These are phyloP conservation scores for Blastobotrys americana DNA, from an alignment of 805 yeast species.

Conservation along the genomic window DNA sequence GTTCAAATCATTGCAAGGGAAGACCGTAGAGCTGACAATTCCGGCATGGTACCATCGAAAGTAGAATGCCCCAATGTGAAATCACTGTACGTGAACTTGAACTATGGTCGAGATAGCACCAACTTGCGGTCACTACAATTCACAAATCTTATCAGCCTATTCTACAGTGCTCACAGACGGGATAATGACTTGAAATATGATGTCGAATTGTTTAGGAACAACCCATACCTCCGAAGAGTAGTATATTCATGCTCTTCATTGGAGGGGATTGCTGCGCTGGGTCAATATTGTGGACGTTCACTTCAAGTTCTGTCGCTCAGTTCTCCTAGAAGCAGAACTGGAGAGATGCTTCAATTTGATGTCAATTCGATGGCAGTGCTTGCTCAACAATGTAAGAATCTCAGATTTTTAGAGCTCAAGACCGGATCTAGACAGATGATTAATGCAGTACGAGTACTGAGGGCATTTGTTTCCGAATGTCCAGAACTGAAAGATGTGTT, in stretches of 20 bases:
- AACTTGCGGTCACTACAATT: conserved; percentile 2
- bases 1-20: conserved; percentile 1
- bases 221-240: conserved; percentile 4
- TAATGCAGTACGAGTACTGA: conserved; percentile 3
- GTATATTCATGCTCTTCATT: conserved; percentile 3
- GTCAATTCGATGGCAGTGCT: not conserved
- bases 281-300: conserved; percentile 1
- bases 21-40: conserved; percentile 1
- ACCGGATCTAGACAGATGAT: not conserved
- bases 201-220: conserved; percentile 4
- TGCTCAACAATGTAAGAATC: not conserved
- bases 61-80: not conserved
- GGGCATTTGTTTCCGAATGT: conserved; percentile 1
- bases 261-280: not conserved
- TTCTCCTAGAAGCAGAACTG: not conserved
- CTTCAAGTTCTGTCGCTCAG: conserved; percentile 5
- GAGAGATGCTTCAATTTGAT: conserved; percentile 4
- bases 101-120: conserved; percentile 3
- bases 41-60: not conserved
- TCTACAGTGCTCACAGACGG: not conserved
- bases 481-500: not conserved
- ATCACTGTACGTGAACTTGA: conserved; percentile 4
- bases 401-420: conserved; percentile 1
- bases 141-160: conserved; percentile 3
- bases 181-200: not conserved